A percentile compares a stretch with the other conserved stretches of the same genome.
Evolutionary conservation across 1,284 basidiomycete genomes (phyloP).

Genomic region (Kwoniella shivajii): DNA sequence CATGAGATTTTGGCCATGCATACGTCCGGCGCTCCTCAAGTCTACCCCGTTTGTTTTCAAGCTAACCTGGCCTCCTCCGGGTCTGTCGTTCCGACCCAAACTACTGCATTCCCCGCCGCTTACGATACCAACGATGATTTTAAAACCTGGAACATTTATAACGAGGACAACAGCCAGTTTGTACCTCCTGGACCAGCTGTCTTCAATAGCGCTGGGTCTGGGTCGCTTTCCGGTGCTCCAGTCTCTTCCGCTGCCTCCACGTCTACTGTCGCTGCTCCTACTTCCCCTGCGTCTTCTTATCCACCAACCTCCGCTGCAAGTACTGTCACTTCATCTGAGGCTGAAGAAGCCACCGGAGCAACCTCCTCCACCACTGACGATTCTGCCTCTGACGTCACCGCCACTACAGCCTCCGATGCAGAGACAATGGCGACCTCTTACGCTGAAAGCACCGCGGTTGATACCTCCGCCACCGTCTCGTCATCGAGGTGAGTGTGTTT

Average conservation of each 20-base stretch:
- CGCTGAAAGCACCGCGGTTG: background rate
- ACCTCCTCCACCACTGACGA: background rate
- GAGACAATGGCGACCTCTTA: background rate
- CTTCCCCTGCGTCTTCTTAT: background rate
- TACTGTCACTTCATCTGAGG: background rate
- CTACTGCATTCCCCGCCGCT: conserved; percentile 26
- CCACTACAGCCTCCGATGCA: background rate
- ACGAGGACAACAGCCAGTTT: conserved; percentile 12
- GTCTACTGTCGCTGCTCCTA: conserved; percentile 2
- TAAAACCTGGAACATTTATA: conserved; percentile 21
- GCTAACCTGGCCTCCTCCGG: conserved; percentile 30
- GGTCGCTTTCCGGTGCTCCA: background rate
- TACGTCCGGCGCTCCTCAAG: conserved; percentile 26
- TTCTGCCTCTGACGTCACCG: background rate
- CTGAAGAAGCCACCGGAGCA: background rate
- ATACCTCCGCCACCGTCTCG: background rate
- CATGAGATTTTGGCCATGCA: conserved; percentile 34
- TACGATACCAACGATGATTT: conserved; percentile 24
- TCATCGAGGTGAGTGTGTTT: background rate
- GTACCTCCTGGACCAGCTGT: conserved; percentile 26
- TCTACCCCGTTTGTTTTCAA: conserved; percentile 36
- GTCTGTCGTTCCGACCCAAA: conserved; percentile 21
- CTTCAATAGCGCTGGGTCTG: conserved; percentile 6
- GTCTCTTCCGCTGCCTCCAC: background rate
- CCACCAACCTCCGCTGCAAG: conserved; percentile 1